These are phyloP conservation scores for Bremia lactucae DNA, from an alignment of 352 stramenopile species.

Conservation along the genomic window DNA sequence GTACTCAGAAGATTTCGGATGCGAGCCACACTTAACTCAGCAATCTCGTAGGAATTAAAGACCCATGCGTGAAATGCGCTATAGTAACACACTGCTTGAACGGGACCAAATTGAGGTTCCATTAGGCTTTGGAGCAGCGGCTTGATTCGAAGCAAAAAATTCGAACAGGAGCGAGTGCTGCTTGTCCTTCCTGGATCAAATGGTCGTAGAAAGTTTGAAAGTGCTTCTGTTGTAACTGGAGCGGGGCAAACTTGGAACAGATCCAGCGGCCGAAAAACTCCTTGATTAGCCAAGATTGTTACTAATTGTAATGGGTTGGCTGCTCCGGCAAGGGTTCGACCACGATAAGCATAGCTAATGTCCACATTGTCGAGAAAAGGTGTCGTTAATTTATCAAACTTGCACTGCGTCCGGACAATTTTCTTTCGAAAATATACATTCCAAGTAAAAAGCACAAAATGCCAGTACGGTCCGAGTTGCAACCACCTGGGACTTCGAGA, in stretches of 20 bases:
- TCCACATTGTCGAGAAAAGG: background rate
- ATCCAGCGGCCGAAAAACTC: background rate
- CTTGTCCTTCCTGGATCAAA: background rate
- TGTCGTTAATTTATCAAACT: background rate
- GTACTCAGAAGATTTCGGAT: background rate
- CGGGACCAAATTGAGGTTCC: background rate
- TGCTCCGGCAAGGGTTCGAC: background rate
- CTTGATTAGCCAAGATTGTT: background rate
- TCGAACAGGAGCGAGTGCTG: background rate
- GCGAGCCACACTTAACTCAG: background rate
- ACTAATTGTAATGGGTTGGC: background rate
- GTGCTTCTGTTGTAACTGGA: background rate
- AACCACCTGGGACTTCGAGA: background rate
- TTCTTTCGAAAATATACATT: background rate
- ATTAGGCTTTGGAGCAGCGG: background rate
- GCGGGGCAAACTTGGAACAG: background rate
- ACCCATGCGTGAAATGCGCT: background rate
- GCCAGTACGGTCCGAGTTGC: background rate
- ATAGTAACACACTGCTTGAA: background rate
- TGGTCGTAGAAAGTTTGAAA: background rate
- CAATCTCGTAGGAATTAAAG: background rate
- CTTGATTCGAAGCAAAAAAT: conserved; percentile 23
- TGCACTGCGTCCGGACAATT: background rate
- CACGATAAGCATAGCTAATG: background rate
- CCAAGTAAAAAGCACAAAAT: background rate